Percentiles rank a stretch among this genome's conserved stretches.
These are phyloP conservation scores for Kurtzmaniella cleridarum DNA, from an alignment of 805 yeast species.

Conservation along the genomic window DNA sequence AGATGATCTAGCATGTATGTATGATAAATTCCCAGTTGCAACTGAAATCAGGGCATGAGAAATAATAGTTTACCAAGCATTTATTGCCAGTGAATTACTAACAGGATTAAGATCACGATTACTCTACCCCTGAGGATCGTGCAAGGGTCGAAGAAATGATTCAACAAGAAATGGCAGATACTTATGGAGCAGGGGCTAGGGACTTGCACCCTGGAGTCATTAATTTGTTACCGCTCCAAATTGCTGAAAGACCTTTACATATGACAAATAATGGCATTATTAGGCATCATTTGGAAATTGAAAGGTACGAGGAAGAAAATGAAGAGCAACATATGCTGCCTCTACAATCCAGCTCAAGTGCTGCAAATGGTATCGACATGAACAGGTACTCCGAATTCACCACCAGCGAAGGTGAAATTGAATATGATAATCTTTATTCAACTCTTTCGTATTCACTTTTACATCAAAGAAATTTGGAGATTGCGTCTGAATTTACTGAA, in stretches of 20 bases:
- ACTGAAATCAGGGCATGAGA: no score
- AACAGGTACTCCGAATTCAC: constrained; percentile 22
- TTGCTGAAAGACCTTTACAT: no score
- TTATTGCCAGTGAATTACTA: no score
- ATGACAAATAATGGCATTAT: no score
- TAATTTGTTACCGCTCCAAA: constrained; percentile 13
- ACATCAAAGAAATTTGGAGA: constrained; percentile 35
- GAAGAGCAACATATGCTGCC: constrained; percentile 11
- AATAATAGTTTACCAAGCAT: no score
- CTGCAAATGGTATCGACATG: constrained; percentile 34
- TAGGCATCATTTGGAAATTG: constrained; percentile 11
- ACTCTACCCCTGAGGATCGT: constrained; percentile 30
- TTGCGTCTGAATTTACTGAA: constrained; percentile 14
- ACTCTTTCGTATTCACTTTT: constrained; percentile 36
- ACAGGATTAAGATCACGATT: constrained; percentile 27
- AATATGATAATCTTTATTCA: constrained; percentile 23
- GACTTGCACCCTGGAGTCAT: constrained; percentile 18
- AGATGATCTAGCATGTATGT: constrained; percentile 40
- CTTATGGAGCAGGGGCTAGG: constrained; percentile 1
- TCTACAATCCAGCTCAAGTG: constrained; percentile 17
- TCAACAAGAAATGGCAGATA: constrained; percentile 15
- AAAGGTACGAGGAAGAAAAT: constrained; percentile 23
- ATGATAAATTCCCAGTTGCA: no score
- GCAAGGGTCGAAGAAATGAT: constrained; percentile 31
- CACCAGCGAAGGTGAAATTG: constrained; percentile 12